Conservation (phyloP, 805 yeast species). For the Metschnikowia peoriensis region DNA sequence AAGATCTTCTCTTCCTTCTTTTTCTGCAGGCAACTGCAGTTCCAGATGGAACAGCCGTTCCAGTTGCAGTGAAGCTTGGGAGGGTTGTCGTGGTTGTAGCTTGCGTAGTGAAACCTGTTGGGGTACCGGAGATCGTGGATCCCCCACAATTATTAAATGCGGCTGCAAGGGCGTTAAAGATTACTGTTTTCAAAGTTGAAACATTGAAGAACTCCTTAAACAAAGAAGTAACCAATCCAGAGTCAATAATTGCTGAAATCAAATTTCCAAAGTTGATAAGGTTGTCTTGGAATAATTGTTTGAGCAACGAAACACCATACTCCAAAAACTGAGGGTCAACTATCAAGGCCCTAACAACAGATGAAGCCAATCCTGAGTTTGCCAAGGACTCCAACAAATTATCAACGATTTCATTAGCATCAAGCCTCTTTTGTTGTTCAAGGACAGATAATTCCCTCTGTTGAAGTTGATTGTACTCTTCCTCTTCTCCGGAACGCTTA, state of each 20-base stretch:
- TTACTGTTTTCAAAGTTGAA: slow-evolving; percentile 37
- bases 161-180: slow-evolving; percentile 43
- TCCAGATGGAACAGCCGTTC: slow-evolving; percentile 21
- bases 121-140: slow-evolving; percentile 23
- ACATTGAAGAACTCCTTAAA: slow-evolving; percentile 39
- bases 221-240: slow-evolving; percentile 39
- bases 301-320: slow-evolving; percentile 39
- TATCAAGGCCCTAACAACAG: slow-evolving; percentile 37
- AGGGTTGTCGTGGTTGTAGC: slow-evolving; percentile 26
- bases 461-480: not conserved
- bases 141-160: slow-evolving; percentile 39
- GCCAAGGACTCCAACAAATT: slow-evolving; percentile 44
- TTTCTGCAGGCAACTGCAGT: slow-evolving; percentile 17
- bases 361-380: slow-evolving; percentile 40
- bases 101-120: slow-evolving; percentile 22
- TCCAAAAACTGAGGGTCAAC: slow-evolving; percentile 35
- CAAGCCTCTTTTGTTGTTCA: slow-evolving; percentile 14
- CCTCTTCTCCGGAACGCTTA: slow-evolving; percentile 23
- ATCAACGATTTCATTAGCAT: slow-evolving; percentile 23
- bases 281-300: slow-evolving; percentile 27
- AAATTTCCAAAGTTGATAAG: slow-evolving; percentile 29
- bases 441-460: slow-evolving; percentile 3
- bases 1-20: slow-evolving; percentile 29
- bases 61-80: slow-evolving; percentile 20
- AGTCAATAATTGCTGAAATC: slow-evolving; percentile 29